Percentiles rank a stretch among this genome's conserved stretches.
Evolutionary conservation across 2,329 filamentous ascomycete genomes (phyloP).

Genomic region (Fusarium equiseti): DNA sequence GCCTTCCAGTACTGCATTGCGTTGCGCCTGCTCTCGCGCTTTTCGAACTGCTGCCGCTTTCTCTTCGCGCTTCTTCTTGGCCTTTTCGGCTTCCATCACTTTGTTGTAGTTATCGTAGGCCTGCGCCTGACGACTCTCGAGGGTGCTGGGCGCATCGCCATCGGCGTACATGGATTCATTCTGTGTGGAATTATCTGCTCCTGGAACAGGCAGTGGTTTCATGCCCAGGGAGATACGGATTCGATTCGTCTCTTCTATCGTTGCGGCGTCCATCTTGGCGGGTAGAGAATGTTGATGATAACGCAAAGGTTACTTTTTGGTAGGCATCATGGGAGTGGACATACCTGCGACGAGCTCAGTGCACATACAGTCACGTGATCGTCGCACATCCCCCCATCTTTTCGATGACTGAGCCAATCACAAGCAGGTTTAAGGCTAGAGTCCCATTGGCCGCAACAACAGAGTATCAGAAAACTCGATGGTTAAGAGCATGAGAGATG

Average conservation of each 20-base stretch:
- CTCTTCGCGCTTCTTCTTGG: conserved; percentile 83
- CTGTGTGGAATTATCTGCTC: conserved; percentile 60
- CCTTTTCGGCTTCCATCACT: conserved; percentile 75
- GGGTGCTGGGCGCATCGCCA: conserved; percentile 78
- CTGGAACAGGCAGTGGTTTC: conserved; percentile 88
- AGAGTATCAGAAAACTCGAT: background rate
- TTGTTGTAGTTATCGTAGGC: conserved; percentile 79
- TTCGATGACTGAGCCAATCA: background rate
- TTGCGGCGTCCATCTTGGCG: conserved; percentile 71
- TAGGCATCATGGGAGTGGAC: conserved; percentile 5
- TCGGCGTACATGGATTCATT: conserved; percentile 67
- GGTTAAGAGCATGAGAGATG: background rate
- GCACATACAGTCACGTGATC: background rate
- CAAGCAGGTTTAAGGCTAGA: background rate
- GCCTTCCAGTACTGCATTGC: conserved; percentile 81
- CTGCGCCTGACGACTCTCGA: conserved; percentile 82
- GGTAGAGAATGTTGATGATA: conserved; percentile 1
- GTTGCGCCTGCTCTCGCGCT: conserved; percentile 85
- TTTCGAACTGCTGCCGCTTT: conserved; percentile 87
- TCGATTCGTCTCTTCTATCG: conserved; percentile 94
- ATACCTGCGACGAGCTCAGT: background rate
- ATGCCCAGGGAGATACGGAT: conserved; percentile 90
- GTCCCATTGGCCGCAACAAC: background rate
- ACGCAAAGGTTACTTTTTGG: conserved; percentile 2
- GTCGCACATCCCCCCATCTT: background rate